Conservation (phyloP, 176 grass and related monocot species). For the Secale cereale region DNA sequence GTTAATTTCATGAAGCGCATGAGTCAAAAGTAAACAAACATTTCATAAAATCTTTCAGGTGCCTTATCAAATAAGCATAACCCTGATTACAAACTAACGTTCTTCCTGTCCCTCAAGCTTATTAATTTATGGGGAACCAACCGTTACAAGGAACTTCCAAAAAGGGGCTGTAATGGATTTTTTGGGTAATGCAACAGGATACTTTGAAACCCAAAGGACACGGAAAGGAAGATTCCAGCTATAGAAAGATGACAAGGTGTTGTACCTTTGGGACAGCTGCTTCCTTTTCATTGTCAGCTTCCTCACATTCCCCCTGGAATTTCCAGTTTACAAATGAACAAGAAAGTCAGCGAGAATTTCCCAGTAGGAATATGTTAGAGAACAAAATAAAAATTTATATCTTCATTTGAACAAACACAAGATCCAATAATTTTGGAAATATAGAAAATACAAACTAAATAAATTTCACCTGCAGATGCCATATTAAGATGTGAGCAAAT, state of each 20-base stretch:
- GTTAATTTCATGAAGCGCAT: neutral
- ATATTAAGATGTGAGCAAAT: slow-evolving; percentile 99
- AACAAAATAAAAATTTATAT: slow-evolving; percentile 6
- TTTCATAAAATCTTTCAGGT: neutral
- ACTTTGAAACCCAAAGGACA: slow-evolving; percentile 9
- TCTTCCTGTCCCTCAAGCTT: neutral
- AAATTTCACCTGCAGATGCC: slow-evolving; percentile 92
- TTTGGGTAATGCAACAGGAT: slow-evolving; percentile 21
- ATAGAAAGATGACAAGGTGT: slow-evolving; percentile 13
- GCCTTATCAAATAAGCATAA: slow-evolving; percentile 11
- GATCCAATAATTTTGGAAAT: neutral
- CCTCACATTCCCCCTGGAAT: slow-evolving; percentile 81
- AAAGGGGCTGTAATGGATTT: slow-evolving; percentile 27
- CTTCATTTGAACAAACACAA: neutral
- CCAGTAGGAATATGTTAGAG: slow-evolving; percentile 11
- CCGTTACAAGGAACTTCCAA: slow-evolving; percentile 5
- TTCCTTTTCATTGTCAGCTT: slow-evolving; percentile 87
- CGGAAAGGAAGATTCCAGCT: slow-evolving; percentile 1
- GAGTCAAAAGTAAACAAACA: neutral
- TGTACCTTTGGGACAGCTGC: slow-evolving; percentile 57
- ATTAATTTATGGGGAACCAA: neutral
- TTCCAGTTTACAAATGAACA: slow-evolving; percentile 20
- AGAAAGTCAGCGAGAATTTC: slow-evolving; percentile 30
- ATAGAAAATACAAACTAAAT: slow-evolving; percentile 7
- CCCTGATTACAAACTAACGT: neutral